These are phyloP conservation scores for Talaromyces sp. DNA, from an alignment of 2,329 filamentous ascomycete genomes.

Conservation along the genomic window DNA sequence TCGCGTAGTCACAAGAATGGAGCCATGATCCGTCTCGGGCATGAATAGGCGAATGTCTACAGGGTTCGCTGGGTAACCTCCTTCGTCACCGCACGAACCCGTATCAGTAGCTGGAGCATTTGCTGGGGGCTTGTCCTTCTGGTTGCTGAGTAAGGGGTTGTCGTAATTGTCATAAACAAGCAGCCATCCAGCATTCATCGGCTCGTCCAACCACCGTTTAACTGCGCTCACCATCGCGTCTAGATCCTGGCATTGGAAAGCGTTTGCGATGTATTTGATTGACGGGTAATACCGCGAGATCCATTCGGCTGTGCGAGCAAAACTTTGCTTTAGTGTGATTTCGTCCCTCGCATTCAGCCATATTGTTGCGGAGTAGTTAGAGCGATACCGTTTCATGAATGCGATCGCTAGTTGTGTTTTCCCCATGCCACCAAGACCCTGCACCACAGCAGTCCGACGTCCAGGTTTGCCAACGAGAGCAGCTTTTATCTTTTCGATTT, in stretches of 20 bases:
- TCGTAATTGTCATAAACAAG: constrained; percentile 15
- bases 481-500: constrained; percentile 1
- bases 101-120: not conserved
- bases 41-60: constrained; percentile 7
- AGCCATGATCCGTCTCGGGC: constrained; percentile 7
- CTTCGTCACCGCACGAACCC: not conserved
- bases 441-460: constrained; percentile 8
- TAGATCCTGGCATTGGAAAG: not conserved
- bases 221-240: constrained; percentile 4
- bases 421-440: not conserved
- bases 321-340: constrained; percentile 9
- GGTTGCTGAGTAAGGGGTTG: constrained; percentile 5
- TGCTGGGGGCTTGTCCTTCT: not conserved
- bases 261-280: not conserved
- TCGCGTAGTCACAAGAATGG: constrained; percentile 7
- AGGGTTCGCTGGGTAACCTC: constrained; percentile 4
- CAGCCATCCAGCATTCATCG: constrained; percentile 10
- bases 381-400: not conserved
- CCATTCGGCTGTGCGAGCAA: constrained; percentile 2
- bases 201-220: constrained; percentile 7
- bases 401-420: not conserved
- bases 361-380: not conserved
- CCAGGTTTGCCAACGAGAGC: not conserved
- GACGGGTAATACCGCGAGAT: constrained; percentile 3
- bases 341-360: not conserved